Evolutionary conservation across 2,329 filamentous ascomycete genomes (phyloP).

Genomic region (Nemania sp.): DNA sequence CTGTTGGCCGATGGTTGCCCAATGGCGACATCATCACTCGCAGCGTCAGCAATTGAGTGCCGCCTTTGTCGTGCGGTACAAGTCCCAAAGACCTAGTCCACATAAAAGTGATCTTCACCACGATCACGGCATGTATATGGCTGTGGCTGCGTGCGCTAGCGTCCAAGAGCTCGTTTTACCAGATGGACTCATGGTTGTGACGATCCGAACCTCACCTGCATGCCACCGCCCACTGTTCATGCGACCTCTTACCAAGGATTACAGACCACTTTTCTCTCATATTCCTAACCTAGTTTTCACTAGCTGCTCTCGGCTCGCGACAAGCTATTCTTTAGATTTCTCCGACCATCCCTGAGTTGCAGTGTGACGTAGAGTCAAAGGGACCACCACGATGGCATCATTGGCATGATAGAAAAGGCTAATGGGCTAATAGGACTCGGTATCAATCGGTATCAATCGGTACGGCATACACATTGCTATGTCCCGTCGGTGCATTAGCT

Average conservation of each 20-base stretch:
- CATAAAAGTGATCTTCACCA: conserved; percentile 5
- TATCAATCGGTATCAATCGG: neutral
- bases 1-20: neutral
- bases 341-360: neutral
- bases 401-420: neutral
- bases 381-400: neutral
- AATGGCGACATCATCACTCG: neutral
- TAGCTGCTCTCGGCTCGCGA: conserved; percentile 3
- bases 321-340: neutral
- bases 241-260: conserved; percentile 8
- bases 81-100: neutral
- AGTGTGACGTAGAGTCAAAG: conserved; percentile 11
- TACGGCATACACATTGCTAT: neutral
- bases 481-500: conserved; percentile 3
- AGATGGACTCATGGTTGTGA: neutral
- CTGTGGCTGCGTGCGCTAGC: neutral
- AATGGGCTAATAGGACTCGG: too few relatives aligned
- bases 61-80: conserved; percentile 10
- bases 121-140: conserved; percentile 1
- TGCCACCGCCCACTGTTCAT: conserved; percentile 16
- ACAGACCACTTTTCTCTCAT: conserved; percentile 8
- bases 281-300: neutral
- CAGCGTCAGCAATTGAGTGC: neutral
- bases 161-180: neutral
- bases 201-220: conserved; percentile 7